Evolutionary conservation across 2,329 filamentous ascomycete genomes (phyloP), one percentile per base, ranked within the genome.

Genomic region (Exserohilum rostratum): DNA sequence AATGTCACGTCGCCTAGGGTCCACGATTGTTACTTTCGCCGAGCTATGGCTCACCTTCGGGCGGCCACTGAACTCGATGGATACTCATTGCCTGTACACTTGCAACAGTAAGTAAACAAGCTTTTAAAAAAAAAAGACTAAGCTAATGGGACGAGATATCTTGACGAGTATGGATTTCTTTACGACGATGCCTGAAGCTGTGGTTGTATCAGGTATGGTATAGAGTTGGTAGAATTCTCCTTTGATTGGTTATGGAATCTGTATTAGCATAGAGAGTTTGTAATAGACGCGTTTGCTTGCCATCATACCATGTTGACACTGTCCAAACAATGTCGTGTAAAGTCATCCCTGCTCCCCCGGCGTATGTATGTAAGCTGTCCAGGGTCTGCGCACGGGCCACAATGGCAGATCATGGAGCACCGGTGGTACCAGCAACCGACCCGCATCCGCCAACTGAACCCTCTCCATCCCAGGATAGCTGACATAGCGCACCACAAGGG

Each of bases 21-120:
- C 34, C 81, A 81, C 53, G 72, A 79, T 57, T 69, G 69, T 12
- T 75, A 79, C 49, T 83, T 82, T 55, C 68, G 70, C 15, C 71
- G 77, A 61, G 82, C 82, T 0, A 67, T 83, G 42, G 66, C 66
- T 34, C 78, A 81, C 65, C 67, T 84, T 29, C 75, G 77, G 52
- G 70, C 69, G 50, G 80, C 81, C 5, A 64, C 68, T 6, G 66
- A 68, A n/a, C 70, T 80, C 11, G 67, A 73, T 15, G 76, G 74
- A 2, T 82, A 80, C 58, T 65, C 55, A 2, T 64, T 83, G 29
- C 74, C 78, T 18, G 55, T 70, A 4, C 79, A 82, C 65, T 65
- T 83, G 37, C 77, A 81, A 62, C 75, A 78, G 76, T 83, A 61
- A 65, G 77, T 48, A 22, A 5, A 17, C 31, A 17, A 6, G 48